Evolutionary conservation across 1,284 basidiomycete species (phyloP), one percentile per base, ranked within the genome.

Genomic region (Coniferiporia weirii): DNA sequence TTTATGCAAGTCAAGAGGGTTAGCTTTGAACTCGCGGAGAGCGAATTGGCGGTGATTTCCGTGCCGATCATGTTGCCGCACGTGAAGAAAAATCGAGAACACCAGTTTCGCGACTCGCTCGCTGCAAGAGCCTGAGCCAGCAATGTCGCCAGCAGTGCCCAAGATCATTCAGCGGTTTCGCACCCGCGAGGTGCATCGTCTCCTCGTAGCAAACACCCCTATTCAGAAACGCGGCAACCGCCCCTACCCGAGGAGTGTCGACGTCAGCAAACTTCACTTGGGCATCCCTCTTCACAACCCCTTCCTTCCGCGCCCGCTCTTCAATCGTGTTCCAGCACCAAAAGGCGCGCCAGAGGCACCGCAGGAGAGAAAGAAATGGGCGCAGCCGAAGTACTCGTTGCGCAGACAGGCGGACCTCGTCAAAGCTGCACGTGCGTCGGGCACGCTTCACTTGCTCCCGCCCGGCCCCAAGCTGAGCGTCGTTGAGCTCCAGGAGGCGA

Each of bases 341-440:
- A n/a, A 17, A 3, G 17, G 19, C 15, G 8, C 22, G 17, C 43
- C 44, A 44, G n/a, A 44, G 32, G 49, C 47, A 51, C 48, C 34
- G 4, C 7, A 17, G 50, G 38, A 45, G 34, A 47, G 59, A 19
- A 57, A 51, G 36, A 76, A 80, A 68, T 91, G 88, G 88, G 77
- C 78, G 47, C 79, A 82, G 0, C 76, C 89, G 15, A 81, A 79
- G 62, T 87, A 87, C 65, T 91, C 89, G 5, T 71, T 87, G 20
- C 80, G 89, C 19, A 80, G 82, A 36, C 89, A 92, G 69, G 86
- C 85, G n/a, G 85, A 89, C 35, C 75, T 92, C 43, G 74, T 91
- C 49, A 91, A 90, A 73, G 76, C 77, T 55, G 89, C 89, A 2
- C 80, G 81, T 60, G 73, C 71, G 58, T 47, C 20, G 52, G 64